Percentiles rank a stretch among this genome's conserved stretches.
Evolutionary conservation across 2,329 filamentous ascomycete genomes (phyloP).

Genomic region (Periconia digitata): DNA sequence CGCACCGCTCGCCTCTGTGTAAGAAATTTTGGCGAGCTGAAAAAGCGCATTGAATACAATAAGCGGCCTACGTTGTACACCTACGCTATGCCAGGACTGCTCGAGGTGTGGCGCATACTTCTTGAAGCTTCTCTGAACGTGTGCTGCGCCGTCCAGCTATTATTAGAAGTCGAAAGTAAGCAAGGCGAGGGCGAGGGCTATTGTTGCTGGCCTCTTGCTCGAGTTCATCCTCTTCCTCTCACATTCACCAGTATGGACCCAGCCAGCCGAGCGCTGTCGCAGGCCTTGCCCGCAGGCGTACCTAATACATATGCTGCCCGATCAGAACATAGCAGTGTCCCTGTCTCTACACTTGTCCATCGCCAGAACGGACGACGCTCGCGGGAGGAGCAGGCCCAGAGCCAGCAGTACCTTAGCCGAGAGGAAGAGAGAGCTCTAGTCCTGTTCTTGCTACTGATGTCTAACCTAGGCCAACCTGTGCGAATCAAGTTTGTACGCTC

Average conservation of each 20-base stretch:
- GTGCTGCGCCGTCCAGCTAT: too few relatives aligned
- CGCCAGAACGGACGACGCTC: conserved; percentile 20
- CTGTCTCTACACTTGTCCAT: conserved; percentile 24
- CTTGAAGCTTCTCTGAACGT: too few relatives aligned
- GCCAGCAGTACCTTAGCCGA: conserved; percentile 32
- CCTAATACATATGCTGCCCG: conserved; percentile 1
- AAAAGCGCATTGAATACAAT: too few relatives aligned
- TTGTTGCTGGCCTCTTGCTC: too few relatives aligned
- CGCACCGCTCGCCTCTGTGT: too few relatives aligned
- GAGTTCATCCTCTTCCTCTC: too few relatives aligned
- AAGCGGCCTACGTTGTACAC: too few relatives aligned
- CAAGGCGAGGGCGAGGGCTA: too few relatives aligned
- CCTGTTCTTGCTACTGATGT: conserved; percentile 16
- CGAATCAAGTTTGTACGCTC: conserved; percentile 15
- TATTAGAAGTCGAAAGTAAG: too few relatives aligned
- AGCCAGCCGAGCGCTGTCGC: neutral
- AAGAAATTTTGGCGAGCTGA: too few relatives aligned
- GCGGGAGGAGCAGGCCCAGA: conserved; percentile 20
- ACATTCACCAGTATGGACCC: neutral
- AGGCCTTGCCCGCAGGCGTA: neutral
- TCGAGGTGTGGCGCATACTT: too few relatives aligned
- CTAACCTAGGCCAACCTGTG: conserved; percentile 16
- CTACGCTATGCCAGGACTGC: too few relatives aligned
- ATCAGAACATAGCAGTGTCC: conserved; percentile 8
- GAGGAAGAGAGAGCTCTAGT: conserved; percentile 31